phyloP scores from a whole-genome alignment of 768 basidiomycete species.

The Collybiopsis confluens region DNA sequence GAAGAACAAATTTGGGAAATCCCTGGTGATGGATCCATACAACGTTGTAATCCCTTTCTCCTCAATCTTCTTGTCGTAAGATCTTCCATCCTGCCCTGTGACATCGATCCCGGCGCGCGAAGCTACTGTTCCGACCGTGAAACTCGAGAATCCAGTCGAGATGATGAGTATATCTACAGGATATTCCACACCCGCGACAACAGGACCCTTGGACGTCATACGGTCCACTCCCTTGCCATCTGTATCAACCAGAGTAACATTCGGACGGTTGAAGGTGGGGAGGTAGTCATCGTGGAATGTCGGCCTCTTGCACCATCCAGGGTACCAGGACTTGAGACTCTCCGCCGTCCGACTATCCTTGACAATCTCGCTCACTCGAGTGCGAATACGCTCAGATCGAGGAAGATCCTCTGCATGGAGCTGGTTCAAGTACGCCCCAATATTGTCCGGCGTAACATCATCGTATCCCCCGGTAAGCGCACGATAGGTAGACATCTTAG shows the following conservation, averaged over 20 bases:
- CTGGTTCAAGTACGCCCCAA: background rate
- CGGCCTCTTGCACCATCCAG: constrained; percentile 16
- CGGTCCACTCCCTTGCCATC: constrained; percentile 13
- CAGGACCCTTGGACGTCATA: background rate
- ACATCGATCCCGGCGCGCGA: no score
- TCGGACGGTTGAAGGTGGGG: constrained; percentile 14
- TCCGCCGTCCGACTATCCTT: constrained; percentile 9
- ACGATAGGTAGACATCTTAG: background rate
- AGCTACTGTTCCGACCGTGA: background rate
- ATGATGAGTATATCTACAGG: background rate
- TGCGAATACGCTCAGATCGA: background rate
- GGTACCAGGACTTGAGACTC: constrained; percentile 15
- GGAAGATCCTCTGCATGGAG: background rate
- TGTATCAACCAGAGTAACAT: constrained; percentile 16
- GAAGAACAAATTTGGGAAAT: constrained; percentile 16
- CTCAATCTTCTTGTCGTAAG: background rate
- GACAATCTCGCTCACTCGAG: constrained; percentile 2
- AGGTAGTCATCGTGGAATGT: no score
- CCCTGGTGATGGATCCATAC: constrained; percentile 11
- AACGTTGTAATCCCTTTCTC: constrained; percentile 5
- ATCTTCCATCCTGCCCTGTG: background rate
- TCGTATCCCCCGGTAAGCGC: background rate
- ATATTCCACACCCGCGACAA: constrained; percentile 6
- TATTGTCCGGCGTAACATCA: background rate
- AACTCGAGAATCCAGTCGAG: background rate